Evolutionary conservation across 2,329 filamentous ascomycete genomes (phyloP).

Genomic region (Cladosporium phlei): DNA sequence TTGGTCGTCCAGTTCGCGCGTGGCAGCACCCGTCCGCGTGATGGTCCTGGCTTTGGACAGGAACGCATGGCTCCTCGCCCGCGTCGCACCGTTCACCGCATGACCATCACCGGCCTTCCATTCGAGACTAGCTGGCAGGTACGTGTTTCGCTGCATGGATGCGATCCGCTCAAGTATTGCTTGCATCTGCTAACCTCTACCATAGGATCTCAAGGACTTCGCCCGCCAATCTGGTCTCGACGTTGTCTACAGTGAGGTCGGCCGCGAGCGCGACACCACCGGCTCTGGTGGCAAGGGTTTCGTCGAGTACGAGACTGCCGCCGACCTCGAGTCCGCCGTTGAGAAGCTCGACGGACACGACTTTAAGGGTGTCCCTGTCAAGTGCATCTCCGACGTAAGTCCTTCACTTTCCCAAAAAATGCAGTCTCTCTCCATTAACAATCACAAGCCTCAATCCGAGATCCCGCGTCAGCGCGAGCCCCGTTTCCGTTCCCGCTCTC

Average conservation of each 20-base stretch:
- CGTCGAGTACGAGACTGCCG: slow-evolving; percentile 93
- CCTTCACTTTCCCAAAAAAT: neutral
- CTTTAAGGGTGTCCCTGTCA: slow-evolving; percentile 85
- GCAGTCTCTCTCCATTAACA: too few species aligned
- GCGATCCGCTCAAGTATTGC: slow-evolving; percentile 7
- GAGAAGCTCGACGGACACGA: slow-evolving; percentile 91
- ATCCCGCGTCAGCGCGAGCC: slow-evolving; percentile 50
- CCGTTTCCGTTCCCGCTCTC: slow-evolving; percentile 73
- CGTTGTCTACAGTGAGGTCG: slow-evolving; percentile 96
- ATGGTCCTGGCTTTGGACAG: slow-evolving; percentile 51
- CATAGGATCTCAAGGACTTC: slow-evolving; percentile 99
- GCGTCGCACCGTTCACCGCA: slow-evolving; percentile 88
- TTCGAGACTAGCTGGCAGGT: slow-evolving; percentile 99
- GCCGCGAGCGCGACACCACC: slow-evolving; percentile 75
- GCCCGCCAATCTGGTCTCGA: slow-evolving; percentile 93
- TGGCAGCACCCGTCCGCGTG: slow-evolving; percentile 65
- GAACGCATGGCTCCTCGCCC: slow-evolving; percentile 69
- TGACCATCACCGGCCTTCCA: slow-evolving; percentile 96
- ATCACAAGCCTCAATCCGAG: slow-evolving; percentile 58
- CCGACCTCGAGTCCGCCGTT: slow-evolving; percentile 82
- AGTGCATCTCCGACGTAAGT: slow-evolving; percentile 78
- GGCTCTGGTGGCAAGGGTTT: slow-evolving; percentile 63
- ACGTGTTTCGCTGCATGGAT: neutral
- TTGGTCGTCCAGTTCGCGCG: slow-evolving; percentile 97
- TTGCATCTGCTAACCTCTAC: slow-evolving; percentile 35